Evolutionary conservation across 768 basidiomycete genomes (phyloP), one percentile per base, ranked within the genome.

Genomic region (Trametes gibbosa): DNA sequence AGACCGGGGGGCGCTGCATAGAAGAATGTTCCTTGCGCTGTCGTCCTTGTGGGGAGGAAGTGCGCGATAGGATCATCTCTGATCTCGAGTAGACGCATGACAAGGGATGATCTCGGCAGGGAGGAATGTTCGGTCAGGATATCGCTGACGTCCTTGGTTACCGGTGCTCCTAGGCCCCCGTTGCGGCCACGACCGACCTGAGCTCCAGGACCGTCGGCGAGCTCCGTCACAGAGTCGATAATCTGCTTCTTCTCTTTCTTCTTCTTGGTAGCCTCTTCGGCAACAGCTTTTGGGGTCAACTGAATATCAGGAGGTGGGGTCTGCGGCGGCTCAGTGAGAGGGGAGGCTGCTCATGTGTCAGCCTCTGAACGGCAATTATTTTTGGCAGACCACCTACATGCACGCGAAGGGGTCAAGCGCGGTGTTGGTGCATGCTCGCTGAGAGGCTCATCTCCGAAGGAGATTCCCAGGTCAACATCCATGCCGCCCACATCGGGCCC

Each of bases 151-250:
- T 83, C 81, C 59, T 76, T 71, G 23, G 74, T 77, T 41, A 84
- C 78, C 41, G 81, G 83, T 29, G 79, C 79, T 23, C 82, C 83
- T 23, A 85, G 70, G 23, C 77, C 78, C 51, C 74, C 78, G 27
- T 74, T 74, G 27, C 81, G 78, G n/a, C 84, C 81, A 46, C 87
- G 82, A 41, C 84, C 81, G 50, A 77, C 71, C 60, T 78, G 76
- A 6, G 76, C 76, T 24, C 83, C 81, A 24, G 81, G 82, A 2
- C 85, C 84, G 57, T 85, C 84, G 42, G 81, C 79, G 43, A 95
- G 81, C 72, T 98, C 95, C 7, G 90, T 95, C 43, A 92, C 83
- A n/a, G 84, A 81, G 71, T 98, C 95, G 55, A 96, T 89, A 45
- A 95, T 91, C 64, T 91, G 88, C 73, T 89, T 95, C 79, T 87